phyloP scores from a whole-genome alignment of 2,329 filamentous ascomycete species.

The Botrytis squamosa region DNA sequence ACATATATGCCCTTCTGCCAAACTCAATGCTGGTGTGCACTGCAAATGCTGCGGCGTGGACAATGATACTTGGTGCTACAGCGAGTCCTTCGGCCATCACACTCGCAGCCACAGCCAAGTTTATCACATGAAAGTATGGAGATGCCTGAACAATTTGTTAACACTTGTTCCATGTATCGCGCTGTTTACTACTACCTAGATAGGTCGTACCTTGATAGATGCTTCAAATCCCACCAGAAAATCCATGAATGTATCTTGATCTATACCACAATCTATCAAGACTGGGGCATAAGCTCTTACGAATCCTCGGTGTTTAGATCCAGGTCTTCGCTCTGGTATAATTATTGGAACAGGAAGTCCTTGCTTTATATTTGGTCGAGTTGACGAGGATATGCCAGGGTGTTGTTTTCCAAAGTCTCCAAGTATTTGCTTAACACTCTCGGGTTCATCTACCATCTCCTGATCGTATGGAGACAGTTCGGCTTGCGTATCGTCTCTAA shows the following conservation, averaged over 20 bases:
- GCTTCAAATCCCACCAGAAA: conserved; percentile 49
- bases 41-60: conserved; percentile 23
- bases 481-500: conserved; percentile 16
- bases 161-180: neutral
- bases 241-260: conserved; percentile 48
- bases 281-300: conserved; percentile 52
- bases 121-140: conserved; percentile 44
- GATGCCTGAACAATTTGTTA: conserved; percentile 41
- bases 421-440: conserved; percentile 11
- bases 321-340: conserved; percentile 52
- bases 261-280: conserved; percentile 47
- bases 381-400: neutral
- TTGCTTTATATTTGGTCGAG: neutral
- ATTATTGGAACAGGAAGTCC: conserved; percentile 48
- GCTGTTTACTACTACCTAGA: neutral
- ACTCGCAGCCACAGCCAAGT: conserved; percentile 39
- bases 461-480: neutral
- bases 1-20: conserved; percentile 18
- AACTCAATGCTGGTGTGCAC: conserved; percentile 18
- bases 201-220: conserved; percentile 8
- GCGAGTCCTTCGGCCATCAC: conserved; percentile 36
- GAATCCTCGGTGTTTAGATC: conserved; percentile 49
- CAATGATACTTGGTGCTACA: conserved; percentile 42
- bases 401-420: neutral
- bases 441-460: neutral